Base-by-base conservation (phyloP, 2,329 filamentous ascomycete species). In the Botrytis galanthina region DNA sequence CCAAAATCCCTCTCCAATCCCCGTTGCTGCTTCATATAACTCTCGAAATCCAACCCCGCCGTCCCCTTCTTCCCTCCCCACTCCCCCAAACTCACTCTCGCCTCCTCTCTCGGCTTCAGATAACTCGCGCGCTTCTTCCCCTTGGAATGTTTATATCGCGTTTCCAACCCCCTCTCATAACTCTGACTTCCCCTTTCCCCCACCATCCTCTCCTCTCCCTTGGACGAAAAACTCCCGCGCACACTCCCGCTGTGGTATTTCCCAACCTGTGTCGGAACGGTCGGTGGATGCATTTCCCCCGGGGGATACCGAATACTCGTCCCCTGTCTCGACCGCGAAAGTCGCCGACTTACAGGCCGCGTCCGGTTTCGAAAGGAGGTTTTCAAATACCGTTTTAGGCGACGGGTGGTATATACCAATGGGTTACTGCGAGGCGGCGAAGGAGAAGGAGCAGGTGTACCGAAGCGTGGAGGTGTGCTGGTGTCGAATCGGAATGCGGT, bases 1-100 rank as follows among this genome's bases (percentile, higher is more conserved):
- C 54, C 69, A 37, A 71, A 71, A 63, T 71, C 69, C 22, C 69
- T 51, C 69, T 71, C 69, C 69, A 71, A 12, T 0, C 69, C 68
- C 4, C 32, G 29, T 26, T 63, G 69, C 42, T 68, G 64, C 5
- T 57, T 54, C 64, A 68, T 68, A 37, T 71, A 61, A 26, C 32
- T 29, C 22, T 71, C 69, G 1, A 63, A 63, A 46, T 71, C 54
- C 44, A 48, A 3, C 16, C 39, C 29, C 8, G 32, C 32, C 7
- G 12, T 20, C 22, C 54, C 69, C 14, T 63, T 32, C n/a, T 39
- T 39, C 10, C 37, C 8, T 26, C 42, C 32, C 22, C 44, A 48
- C 2, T 54, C 46, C 46, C 64, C 64, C 37, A 10, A 6, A 48
- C 68, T 63, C 32, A 42, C 69, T 4, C 39, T 22, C 16, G 8